Evolutionary conservation across 2,329 filamentous ascomycete species (phyloP), one percentile per base, ranked within the genome.

Genomic region (Phoma sp.): DNA sequence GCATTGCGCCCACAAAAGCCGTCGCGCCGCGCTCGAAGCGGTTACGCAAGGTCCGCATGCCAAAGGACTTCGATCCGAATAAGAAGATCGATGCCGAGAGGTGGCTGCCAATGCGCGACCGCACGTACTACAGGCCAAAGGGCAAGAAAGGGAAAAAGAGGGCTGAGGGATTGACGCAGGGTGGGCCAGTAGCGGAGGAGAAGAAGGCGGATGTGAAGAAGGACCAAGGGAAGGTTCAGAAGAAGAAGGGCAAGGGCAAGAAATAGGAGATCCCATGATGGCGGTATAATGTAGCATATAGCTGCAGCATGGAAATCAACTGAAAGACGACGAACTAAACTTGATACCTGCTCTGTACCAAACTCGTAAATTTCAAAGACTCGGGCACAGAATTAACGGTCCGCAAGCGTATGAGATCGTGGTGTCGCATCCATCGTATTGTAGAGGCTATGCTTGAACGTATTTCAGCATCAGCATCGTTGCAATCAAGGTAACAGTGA

Each of bases 61-160:
- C 89, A 26, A 91, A 91, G 76, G 83, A 87, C 67, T 91, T 86
- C 68, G 90, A 92, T 54, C 84, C 90, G 46, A 85, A 83, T 64
- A 96, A 92, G 80, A 87, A 87, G 61, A 84, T 91, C 28, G 95
- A 99, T 74, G 88, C 92, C 0, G 95, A 99, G 77, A 84, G 95
- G 59, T 99, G 95, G 95, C 77, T 99, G 56, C 93, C 95, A 11
- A 81, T 98, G 67, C 87, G 90, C 46, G 95, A 99, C 73, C 84
- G 95, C 52, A 95, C 90, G 65, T 90, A 87, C 33, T 99, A 96
- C 76, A 82, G 90, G 40, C 92, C 93, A 7, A 96, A 95, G 79
- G 92, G 92, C 5, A 92, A 90, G 80, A 96, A 96, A 82, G 91
- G 91, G 49, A 93, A 92, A 82, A 89, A 92, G 83, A 89, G 89